Percentiles rank a stretch among this genome's conserved stretches.
Evolutionary conservation across 805 yeast species (phyloP).

Genomic region (Candida hungchunana): DNA sequence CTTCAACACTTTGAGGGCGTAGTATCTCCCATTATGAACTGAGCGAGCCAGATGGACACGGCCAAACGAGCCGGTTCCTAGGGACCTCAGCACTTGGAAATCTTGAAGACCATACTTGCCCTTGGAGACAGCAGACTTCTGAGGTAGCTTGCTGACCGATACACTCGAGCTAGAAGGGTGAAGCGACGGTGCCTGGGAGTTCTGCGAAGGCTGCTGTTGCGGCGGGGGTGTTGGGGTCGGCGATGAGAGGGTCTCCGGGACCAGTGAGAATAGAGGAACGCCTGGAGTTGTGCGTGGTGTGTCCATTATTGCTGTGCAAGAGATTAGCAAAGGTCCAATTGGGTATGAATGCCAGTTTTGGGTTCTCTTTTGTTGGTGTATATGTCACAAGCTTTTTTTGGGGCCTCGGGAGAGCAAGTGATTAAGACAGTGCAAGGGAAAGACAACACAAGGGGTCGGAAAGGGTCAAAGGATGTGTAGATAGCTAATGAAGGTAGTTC

Average conservation of each 20-base stretch:
- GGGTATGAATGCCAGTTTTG: too few species aligned
- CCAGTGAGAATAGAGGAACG: conserved; percentile 10
- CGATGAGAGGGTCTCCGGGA: conserved; percentile 12
- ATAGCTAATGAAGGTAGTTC: too few species aligned
- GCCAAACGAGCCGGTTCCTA: conserved; percentile 96
- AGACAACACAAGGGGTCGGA: too few species aligned
- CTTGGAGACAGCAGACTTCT: conserved; percentile 26
- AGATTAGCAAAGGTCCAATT: too few species aligned
- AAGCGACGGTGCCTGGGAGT: not conserved
- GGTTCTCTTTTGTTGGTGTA: too few species aligned
- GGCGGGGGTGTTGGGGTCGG: conserved; percentile 9
- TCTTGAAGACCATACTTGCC: conserved; percentile 82
- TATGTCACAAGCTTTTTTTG: too few species aligned
- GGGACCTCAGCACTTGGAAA: conserved; percentile 79
- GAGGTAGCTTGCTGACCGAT: conserved; percentile 24
- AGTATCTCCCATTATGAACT: conserved; percentile 85
- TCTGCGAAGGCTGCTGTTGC: not conserved
- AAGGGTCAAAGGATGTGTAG: too few species aligned
- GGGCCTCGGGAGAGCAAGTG: too few species aligned
- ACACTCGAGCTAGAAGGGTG: conserved; percentile 8
- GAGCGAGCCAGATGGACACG: conserved; percentile 86
- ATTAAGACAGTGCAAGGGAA: too few species aligned
- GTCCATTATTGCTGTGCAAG: conserved; percentile 2
- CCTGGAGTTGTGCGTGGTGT: conserved; percentile 8
- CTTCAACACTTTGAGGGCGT: conserved; percentile 88